phyloP scores from a whole-genome alignment of 257 asterid genomes.

The Leonotis leonurus region DNA sequence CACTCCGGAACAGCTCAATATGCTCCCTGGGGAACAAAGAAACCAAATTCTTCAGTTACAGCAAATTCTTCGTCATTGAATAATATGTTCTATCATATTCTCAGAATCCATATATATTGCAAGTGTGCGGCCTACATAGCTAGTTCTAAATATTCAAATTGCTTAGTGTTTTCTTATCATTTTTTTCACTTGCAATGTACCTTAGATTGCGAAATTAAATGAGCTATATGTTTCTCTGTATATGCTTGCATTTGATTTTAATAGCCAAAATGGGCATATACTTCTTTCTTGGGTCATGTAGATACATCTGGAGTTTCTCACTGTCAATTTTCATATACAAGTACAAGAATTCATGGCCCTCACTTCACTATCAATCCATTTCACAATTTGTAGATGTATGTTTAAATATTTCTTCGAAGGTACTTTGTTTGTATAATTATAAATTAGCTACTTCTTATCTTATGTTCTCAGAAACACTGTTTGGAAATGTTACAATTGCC shows the following conservation, averaged over 20 bases:
- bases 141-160: background rate
- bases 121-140: background rate
- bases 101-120: background rate
- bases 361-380: no score
- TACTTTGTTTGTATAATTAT: no score
- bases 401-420: no score
- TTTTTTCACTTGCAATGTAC: background rate
- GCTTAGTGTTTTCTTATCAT: background rate
- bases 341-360: no score
- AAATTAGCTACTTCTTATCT: no score
- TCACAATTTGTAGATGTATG: no score
- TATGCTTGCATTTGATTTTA: background rate
- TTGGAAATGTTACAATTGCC: no score
- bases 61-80: constrained; percentile 76
- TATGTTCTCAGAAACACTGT: no score
- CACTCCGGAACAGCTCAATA: constrained; percentile 79
- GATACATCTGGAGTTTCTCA: no score
- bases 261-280: background rate
- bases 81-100: background rate
- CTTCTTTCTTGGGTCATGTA: no score
- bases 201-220: background rate
- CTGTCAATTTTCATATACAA: background rate
- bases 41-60: constrained; percentile 87
- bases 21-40: constrained; percentile 84
- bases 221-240: background rate